phyloP scores from a whole-genome alignment of 331 rosid genomes.

The Dryas integrifolia region DNA sequence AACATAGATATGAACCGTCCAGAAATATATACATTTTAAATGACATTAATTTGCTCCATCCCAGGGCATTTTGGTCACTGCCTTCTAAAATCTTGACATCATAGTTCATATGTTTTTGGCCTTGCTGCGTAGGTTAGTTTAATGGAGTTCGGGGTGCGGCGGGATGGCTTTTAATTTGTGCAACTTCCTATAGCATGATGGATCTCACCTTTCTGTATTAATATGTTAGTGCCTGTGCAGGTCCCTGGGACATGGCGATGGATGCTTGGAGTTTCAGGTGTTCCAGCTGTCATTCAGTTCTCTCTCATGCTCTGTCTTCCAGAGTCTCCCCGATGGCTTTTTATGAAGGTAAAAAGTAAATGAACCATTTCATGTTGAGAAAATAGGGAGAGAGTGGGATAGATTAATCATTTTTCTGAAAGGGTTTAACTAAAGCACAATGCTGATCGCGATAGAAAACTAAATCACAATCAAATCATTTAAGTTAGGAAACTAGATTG shows the following conservation, averaged over 20 bases:
- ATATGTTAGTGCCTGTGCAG: conserved; percentile 37
- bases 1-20: not conserved
- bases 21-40: not conserved
- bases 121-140: conserved; percentile 2
- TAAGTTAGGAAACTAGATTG: not conserved
- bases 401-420: not conserved
- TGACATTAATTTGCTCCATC: not conserved
- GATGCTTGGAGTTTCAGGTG: conserved; percentile 92
- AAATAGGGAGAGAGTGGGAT: not conserved
- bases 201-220: not conserved
- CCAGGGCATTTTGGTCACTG: conserved; percentile 1
- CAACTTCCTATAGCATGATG: not conserved
- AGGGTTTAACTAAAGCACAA: no score
- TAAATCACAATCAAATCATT: not conserved
- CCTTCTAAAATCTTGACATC: not conserved
- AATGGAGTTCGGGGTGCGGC: not conserved
- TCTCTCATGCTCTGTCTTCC: conserved; percentile 69
- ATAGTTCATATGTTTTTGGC: not conserved
- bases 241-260: conserved; percentile 98
- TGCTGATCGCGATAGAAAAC: no score
- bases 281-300: conserved; percentile 72
- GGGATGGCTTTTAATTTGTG: not conserved
- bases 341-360: conserved; percentile 44
- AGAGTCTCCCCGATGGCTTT: conserved; percentile 98
- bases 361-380: not conserved